phyloP scores from a whole-genome alignment of 2,329 filamentous ascomycete genomes.

The Ceratocystis lukuohia region DNA sequence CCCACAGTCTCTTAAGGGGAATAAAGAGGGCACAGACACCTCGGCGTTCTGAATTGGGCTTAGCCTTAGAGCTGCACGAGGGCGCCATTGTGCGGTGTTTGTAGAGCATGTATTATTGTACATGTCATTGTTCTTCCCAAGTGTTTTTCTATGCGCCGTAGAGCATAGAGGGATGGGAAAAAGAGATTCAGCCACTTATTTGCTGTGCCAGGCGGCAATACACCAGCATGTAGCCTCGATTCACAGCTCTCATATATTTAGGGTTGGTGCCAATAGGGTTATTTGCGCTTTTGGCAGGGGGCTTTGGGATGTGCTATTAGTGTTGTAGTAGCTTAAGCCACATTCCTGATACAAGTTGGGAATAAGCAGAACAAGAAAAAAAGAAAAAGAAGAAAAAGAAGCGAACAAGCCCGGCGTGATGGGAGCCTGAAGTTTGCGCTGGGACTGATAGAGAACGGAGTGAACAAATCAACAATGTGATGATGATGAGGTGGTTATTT shows the following conservation, averaged over 20 bases:
- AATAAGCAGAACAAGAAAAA: not conserved
- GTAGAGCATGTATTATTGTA: not conserved
- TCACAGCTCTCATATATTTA: too few relatives aligned
- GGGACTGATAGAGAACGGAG: too few relatives aligned
- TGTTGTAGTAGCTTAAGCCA: not conserved
- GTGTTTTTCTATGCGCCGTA: not conserved
- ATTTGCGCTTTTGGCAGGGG: not conserved
- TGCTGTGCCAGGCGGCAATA: too few relatives aligned
- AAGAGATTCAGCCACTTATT: too few relatives aligned
- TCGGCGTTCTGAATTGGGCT: not conserved
- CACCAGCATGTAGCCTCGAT: too few relatives aligned
- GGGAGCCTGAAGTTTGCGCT: too few relatives aligned
- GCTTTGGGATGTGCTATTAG: not conserved
- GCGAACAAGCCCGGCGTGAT: too few relatives aligned
- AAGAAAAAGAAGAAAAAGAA: not conserved
- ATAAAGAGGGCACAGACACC: not conserved
- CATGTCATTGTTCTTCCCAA: not conserved
- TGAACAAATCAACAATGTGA: too few relatives aligned
- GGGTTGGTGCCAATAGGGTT: too few relatives aligned
- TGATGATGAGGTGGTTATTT: too few relatives aligned
- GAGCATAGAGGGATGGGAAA: too few relatives aligned
- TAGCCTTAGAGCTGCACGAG: not conserved
- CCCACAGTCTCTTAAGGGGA: not conserved
- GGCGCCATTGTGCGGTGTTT: constrained; percentile 5
- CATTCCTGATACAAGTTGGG: not conserved